Percentiles rank a stretch among this genome's conserved stretches.
phyloP scores from a whole-genome alignment of 2,329 filamentous ascomycete species.

The Diaporthe citrichinensis region DNA sequence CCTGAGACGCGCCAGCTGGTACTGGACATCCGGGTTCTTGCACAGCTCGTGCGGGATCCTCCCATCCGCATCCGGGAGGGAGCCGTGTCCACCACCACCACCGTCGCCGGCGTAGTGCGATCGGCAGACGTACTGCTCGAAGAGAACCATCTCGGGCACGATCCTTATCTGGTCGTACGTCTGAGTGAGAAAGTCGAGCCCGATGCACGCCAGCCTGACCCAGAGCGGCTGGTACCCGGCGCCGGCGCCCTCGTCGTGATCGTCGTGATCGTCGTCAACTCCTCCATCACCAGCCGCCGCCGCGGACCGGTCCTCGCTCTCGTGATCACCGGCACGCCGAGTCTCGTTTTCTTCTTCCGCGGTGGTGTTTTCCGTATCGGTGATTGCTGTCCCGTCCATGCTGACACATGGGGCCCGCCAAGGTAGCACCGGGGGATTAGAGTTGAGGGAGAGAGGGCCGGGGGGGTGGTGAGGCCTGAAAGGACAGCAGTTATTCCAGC shows the following conservation, averaged over 20 bases:
- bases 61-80: conserved; percentile 5
- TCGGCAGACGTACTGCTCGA: conserved; percentile 39
- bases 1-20: conserved; percentile 39
- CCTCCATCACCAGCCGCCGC: background rate
- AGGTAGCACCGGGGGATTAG: conserved; percentile 9
- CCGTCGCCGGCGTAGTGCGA: conserved; percentile 24
- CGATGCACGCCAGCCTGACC: conserved; percentile 41
- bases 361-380: background rate
- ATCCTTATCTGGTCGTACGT: conserved; percentile 42
- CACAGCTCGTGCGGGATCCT: conserved; percentile 31
- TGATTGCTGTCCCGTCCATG: conserved; percentile 34
- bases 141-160: conserved; percentile 42
- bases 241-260: background rate
- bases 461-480: background rate
- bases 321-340: background rate
- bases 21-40: conserved; percentile 37
- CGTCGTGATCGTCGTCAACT: background rate
- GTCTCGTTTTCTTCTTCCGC: background rate
- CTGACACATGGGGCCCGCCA: conserved; percentile 32
- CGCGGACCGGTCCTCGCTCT: background rate
- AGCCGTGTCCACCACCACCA: background rate
- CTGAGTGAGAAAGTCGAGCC: conserved; percentile 41
- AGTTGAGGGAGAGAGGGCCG: background rate
- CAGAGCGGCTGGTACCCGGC: conserved; percentile 39
- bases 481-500: background rate